phyloP scores from a whole-genome alignment of 164 flowering plant species.

The Berberis vulgaris region DNA sequence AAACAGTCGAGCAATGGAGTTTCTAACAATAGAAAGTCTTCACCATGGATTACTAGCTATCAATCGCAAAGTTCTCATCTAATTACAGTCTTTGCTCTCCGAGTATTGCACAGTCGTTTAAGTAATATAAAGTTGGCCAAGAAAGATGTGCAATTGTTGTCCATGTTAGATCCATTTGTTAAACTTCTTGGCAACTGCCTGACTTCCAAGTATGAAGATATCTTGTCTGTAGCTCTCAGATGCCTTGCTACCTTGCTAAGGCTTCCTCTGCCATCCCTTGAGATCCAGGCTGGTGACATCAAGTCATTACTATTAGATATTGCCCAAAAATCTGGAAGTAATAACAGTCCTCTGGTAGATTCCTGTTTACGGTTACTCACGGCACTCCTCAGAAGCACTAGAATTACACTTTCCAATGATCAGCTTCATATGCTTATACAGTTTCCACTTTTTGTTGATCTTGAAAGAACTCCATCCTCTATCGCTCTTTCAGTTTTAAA shows the following conservation, averaged over 20 bases:
- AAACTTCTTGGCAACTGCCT: constrained; percentile 48
- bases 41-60: constrained; percentile 11
- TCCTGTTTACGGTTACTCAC: constrained; percentile 73
- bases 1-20: constrained; percentile 6
- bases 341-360: constrained; percentile 44
- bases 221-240: constrained; percentile 54
- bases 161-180: constrained; percentile 80
- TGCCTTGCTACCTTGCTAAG: constrained; percentile 58
- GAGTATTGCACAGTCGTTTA: constrained; percentile 43
- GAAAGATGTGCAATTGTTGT: constrained; percentile 34
- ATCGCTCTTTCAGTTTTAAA: constrained; percentile 74
- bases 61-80: constrained; percentile 46
- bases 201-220: constrained; percentile 72
- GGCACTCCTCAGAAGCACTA: constrained; percentile 49
- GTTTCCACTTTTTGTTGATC: constrained; percentile 80
- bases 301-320: constrained; percentile 61
- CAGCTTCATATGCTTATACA: constrained; percentile 66
- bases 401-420: constrained; percentile 56
- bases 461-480: constrained; percentile 63
- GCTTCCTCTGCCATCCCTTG: constrained; percentile 73
- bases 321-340: constrained; percentile 45
- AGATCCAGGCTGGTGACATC: constrained; percentile 49
- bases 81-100: constrained; percentile 71
- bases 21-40: constrained; percentile 7
- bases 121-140: constrained; percentile 45